Evolutionary conservation across 2,329 filamentous ascomycete species (phyloP), one percentile per base, ranked within the genome.

Genomic region (Fusarium sp.): DNA sequence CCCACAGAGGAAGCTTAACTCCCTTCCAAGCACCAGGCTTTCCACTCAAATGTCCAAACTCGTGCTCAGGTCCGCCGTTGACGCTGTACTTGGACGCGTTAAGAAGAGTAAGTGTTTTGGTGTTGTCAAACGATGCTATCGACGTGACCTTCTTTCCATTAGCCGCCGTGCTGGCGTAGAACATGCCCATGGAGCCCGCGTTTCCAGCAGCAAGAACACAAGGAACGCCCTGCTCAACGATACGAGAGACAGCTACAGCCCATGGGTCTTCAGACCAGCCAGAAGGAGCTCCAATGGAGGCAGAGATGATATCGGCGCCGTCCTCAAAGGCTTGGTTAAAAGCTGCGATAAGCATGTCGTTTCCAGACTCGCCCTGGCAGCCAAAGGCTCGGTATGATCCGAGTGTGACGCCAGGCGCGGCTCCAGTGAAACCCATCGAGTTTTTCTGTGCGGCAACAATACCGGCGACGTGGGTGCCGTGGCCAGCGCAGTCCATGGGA

Each of bases 381-480:
- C 86, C 86, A 58, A 89, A 88, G 5, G 88, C 85, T 45, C 84
- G 83, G 78, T 86, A 90, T 45, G 84, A 81, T 44, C 86, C 86
- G 2, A 91, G 79, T 2, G 79, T 85, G 2, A 87, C 88, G 40
- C 83, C 85, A 1, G 86, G 84, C 1, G 87, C 88, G 11, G 84
- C 86, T 17, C 88, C 88, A 17, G 84, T 85, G 70, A 89, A 86
- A n/a, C 84, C 84, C 38, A 83, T 83, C 0, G 80, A 76, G 72
- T 88, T 82, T 45, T 77, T 75, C 74, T 89, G 85, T 2, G 88
- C 88, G 3, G 87, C 89, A 44, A 91, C 84, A 63, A 88, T 90
- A 33, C 89, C 89, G 3, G 88, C 83, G 24, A 89, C 86, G 75
- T 89, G 88, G 1, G 86, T 88, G 31, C 89, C 88, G 75, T 91